phyloP scores from a whole-genome alignment of 805 yeast species.

The Wickerhamomyces alni region DNA sequence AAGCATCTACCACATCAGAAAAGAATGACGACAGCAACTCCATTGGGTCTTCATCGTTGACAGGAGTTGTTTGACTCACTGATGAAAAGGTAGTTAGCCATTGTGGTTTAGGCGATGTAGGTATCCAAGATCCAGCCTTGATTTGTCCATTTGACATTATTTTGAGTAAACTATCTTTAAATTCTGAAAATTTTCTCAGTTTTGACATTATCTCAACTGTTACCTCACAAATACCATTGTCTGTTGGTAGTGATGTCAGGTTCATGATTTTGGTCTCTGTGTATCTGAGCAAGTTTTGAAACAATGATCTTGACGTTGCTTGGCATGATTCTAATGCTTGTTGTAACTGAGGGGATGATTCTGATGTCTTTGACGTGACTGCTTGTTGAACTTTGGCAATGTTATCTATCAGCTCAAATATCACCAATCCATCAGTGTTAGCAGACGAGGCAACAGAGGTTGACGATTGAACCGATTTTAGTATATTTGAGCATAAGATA shows the following conservation, averaged over 20 bases:
- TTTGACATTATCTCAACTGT: conserved; percentile 69
- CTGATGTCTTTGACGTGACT: conserved; percentile 21
- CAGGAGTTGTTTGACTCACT: conserved; percentile 35
- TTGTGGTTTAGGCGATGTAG: conserved; percentile 44
- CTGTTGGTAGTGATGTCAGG: conserved; percentile 50
- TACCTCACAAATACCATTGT: conserved; percentile 63
- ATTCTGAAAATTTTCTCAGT: conserved; percentile 59
- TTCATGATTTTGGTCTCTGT: conserved; percentile 46
- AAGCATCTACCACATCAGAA: conserved; percentile 74
- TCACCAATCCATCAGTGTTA: conserved; percentile 43
- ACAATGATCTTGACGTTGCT: conserved; percentile 33
- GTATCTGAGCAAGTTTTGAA: conserved; percentile 48
- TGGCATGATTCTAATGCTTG: conserved; percentile 22
- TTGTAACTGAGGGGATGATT: conserved; percentile 14
- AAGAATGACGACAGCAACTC: conserved; percentile 59
- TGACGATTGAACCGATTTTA: background rate
- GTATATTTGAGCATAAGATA: background rate
- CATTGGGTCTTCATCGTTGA: conserved; percentile 36
- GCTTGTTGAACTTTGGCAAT: conserved; percentile 30
- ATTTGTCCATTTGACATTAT: conserved; percentile 38
- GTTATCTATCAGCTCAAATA: conserved; percentile 55
- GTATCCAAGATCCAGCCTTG: conserved; percentile 65
- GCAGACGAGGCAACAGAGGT: background rate
- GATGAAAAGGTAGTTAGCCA: conserved; percentile 46
- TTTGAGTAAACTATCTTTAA: conserved; percentile 42